Evolutionary conservation across 2,329 filamentous ascomycete genomes (phyloP), one percentile per base, ranked within the genome.

Genomic region (Emergomyces orientalis): DNA sequence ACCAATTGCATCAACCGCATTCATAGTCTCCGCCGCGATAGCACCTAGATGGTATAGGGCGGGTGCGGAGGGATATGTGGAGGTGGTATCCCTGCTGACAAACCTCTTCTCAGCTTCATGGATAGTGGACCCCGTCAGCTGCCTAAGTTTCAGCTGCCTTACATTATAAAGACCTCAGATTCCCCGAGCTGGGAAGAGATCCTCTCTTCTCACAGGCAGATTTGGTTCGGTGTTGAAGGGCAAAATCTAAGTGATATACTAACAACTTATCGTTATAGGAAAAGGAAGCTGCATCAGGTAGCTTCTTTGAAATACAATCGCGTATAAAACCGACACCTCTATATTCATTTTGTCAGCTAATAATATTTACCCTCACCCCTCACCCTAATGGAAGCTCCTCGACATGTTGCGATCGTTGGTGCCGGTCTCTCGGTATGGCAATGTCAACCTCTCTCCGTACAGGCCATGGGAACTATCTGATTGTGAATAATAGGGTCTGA

Each of bases 401-500:
- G 7, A 17, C 30, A 56, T 37, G 34, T 56, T 39, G 52, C 30
- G 13, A 56, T 56, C 22, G 22, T 56, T n/a, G 52, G 52, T 13
- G 52, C 30, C 0, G 52, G 52, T 39, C 52, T 56, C 7, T 56
- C 52, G 9, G 52, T 56, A 56, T 49, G n/a, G 47, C 22, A 27
- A 11, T 49, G 14, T 49, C 47, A 3, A 47, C n/a, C 11, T 9
- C 22, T 27, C 22, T 4, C 47, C 47, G 14, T 25, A 1, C 47
- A 7, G 22, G 34, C 9, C 52, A 55, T 22, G 32, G 19, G 19
- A 11, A 22, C 9, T 9, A 56, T 25, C 52, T 37, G 11, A 56
- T 32, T n/a, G 0, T 37, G 22, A 3, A 3, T 14, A 56, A n/a
- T 22, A 56, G 17, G 84, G 84, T 47, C 79, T 86, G 7, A 76